Base-by-base conservation (phyloP, 768 basidiomycete species). In the Polyporus arcularius region DNA sequence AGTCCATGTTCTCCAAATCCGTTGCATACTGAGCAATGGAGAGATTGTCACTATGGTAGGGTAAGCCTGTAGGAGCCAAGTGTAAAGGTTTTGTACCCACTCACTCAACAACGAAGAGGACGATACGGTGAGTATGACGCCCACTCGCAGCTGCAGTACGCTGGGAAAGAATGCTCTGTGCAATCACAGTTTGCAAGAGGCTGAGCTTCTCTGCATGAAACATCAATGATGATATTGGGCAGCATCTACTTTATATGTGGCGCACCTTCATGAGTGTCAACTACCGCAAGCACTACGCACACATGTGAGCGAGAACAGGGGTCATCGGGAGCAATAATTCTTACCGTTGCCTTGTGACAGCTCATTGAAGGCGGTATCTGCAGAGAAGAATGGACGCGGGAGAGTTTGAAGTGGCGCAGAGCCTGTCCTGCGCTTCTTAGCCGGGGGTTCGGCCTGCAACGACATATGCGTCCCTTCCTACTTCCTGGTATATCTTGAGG, bases 381-480 rank as follows among this genome's bases (percentile, higher is more conserved):
- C n/a, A 1, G 56, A 42, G 4, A 45, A 18, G 1, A 45, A 30
- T 15, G 62, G 57, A 2, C 62, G 48, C 8, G 58, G 52, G 46
- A 53, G 32, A 4, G 35, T 35, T 11, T 35, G 35, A 7, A 11
- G 35, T 35, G 35, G 35, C 6, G 35, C 35, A 35, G 35, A 35
- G 11, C 35, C 35, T 35, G 26, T 31, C 12, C n/a, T 55, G 5
- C 48, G 60, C 35, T 48, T 61, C 16, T 55, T 55, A 7, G 39
- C 1, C 2, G 40, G 46, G 11, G 30, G 40, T 43, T 61, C 60
- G 15, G 15, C 10, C 7, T 45, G n/a, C 26, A 14, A 9, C 18
- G 42, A 43, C 42, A 43, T 43, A 14, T 6, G 42, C 18, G 15
- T 74, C 66, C 74, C 78, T 79, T 81, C 82, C 54, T 15, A 31